Base-by-base conservation (phyloP, 2,329 filamentous ascomycete species). In the Rachicladosporium sp. region DNA sequence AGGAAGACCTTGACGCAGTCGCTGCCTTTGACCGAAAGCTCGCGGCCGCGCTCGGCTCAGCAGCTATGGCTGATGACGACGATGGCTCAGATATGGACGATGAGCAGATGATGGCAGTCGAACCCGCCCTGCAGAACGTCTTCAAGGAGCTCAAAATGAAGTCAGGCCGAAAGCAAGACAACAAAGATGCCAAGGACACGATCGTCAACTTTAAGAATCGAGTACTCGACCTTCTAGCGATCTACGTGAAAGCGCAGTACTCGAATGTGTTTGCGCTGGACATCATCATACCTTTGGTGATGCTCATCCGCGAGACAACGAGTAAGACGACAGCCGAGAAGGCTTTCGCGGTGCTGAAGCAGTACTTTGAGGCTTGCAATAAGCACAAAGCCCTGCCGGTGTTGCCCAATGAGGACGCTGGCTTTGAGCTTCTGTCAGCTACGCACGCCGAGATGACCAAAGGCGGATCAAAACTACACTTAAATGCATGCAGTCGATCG, bases 121-220 rank as follows among this genome's bases (percentile, higher is more conserved):
- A 96, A 53, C 74, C 74, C 8, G 81, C 89, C 55, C 75, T 98
- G 3, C 76, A 79, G 37, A 83, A 84, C 46, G 85, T 95, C 45
- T 93, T 96, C 70, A 78, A 79, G 48, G 79, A 88, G 48, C 78
- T 80, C 36, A 80, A 85, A 58, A 67, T 67, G 10, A 65, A 68
- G 10, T 49, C 49, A 30, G 79, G 72, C 57, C 80, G 82, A 55
- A 91, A 88, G 65, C 83, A 88, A 61, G 80, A 91, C 55, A 82
- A 82, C 52, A 85, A 85, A 56, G 82, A 89, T 44, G 88, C 89
- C 40, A 91, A 85, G 56, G 82, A 89, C 50, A 86, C 78, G 12
- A 84, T 96, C 55, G 68, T 93, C 53, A 88, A 89, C 62, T 94
- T 98, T 72, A 98, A 98, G 68, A 84, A 85, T 60, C 82, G 88